These are phyloP conservation scores for Babesia microti DNA, from an alignment of 169 alveolate species.

Conservation along the genomic window DNA sequence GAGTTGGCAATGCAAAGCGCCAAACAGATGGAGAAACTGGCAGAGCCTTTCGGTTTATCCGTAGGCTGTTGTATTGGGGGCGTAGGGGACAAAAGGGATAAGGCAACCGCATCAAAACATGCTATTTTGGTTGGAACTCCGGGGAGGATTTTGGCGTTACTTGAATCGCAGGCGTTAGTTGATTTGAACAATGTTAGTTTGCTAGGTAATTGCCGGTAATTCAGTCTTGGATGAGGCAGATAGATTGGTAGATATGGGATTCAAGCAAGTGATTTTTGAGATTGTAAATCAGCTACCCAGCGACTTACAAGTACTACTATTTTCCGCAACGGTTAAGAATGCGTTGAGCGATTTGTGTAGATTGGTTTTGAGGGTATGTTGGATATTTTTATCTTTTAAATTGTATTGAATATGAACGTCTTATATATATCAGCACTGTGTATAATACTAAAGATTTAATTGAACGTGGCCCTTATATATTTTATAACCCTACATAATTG, in stretches of 20 bases:
- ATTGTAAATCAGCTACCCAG: conserved; percentile 48
- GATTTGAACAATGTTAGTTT: conserved; percentile 29
- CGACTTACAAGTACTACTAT: conserved; percentile 43
- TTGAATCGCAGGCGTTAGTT: conserved; percentile 26
- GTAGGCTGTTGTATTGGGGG: conserved; percentile 64
- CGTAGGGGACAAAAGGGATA: conserved; percentile 41
- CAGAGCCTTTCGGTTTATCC: conserved; percentile 35
- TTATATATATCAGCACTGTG: no score
- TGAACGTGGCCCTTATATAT: no score
- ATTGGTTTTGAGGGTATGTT: conserved; percentile 12
- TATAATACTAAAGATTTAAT: no score
- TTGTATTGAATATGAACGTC: no score
- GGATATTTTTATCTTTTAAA: no score
- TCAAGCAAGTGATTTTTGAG: conserved; percentile 66
- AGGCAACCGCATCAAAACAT: conserved; percentile 31
- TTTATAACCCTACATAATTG: no score
- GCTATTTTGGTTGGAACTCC: conserved; percentile 62
- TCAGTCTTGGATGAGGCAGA: conserved; percentile 87
- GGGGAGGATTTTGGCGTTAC: conserved; percentile 36
- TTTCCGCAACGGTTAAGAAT: conserved; percentile 63
- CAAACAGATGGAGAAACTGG: conserved; percentile 49
- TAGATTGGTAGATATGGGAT: conserved; percentile 82
- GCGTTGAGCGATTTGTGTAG: conserved; percentile 40
- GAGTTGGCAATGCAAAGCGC: conserved; percentile 64
- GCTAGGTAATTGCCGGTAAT: conserved; percentile 20